Evolutionary conservation across 1,284 basidiomycete genomes (phyloP).

Genomic region (Tilletia indica): DNA sequence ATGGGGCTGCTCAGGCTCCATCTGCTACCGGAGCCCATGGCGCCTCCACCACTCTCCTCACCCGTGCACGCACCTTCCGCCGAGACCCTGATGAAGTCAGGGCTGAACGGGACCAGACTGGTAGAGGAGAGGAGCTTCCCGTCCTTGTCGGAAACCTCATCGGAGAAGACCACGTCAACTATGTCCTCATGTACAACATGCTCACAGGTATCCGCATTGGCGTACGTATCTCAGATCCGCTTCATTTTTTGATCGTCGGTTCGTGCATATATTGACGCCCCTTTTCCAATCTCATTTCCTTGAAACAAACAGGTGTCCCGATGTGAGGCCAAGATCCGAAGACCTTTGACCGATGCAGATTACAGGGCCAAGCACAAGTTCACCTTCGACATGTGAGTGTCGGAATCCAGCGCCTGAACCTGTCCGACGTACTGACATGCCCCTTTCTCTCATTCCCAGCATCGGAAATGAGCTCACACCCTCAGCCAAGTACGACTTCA

Average conservation of each 20-base stretch:
- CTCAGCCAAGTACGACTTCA: constrained; percentile 93
- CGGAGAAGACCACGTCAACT: constrained; percentile 95
- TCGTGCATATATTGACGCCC: not conserved
- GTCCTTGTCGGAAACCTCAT: constrained; percentile 91
- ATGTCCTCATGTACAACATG: constrained; percentile 99
- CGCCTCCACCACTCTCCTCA: not conserved
- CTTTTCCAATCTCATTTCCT: not conserved
- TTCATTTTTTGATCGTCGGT: not conserved
- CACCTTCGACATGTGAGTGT: constrained; percentile 83
- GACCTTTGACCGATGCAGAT: constrained; percentile 79
- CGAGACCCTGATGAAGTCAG: constrained; percentile 27
- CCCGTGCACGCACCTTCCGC: constrained; percentile 2
- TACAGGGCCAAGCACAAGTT: constrained; percentile 89
- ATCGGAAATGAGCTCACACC: constrained; percentile 92
- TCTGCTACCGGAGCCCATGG: constrained; percentile 31
- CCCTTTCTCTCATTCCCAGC: constrained; percentile 58
- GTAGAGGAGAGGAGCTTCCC: constrained; percentile 32
- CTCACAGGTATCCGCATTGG: constrained; percentile 94
- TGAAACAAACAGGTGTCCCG: constrained; percentile 68
- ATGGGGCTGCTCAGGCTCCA: not conserved
- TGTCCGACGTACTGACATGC: not conserved
- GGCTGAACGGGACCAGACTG: not conserved
- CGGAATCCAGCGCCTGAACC: constrained; percentile 17
- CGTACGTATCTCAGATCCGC: not conserved
- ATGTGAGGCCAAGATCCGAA: constrained; percentile 89